Evolutionary conservation across 495 filamentous ascomycete genomes (phyloP).

Genomic region (Clavariopsis aquatica): DNA sequence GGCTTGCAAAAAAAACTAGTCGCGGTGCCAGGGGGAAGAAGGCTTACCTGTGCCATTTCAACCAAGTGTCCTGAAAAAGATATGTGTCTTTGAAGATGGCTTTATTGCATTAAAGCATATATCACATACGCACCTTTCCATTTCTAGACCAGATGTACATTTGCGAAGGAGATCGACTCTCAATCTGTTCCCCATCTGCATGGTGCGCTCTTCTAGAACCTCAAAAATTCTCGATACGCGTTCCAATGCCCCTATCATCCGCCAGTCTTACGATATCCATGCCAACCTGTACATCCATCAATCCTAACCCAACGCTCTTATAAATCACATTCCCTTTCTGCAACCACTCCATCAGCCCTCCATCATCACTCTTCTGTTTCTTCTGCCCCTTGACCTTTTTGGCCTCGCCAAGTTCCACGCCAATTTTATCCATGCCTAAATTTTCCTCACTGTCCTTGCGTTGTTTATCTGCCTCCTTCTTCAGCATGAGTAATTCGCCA

Average conservation of each 20-base stretch:
- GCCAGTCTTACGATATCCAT: constrained; percentile 74
- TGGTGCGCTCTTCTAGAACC: too few species aligned
- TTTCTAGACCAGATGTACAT: too few species aligned
- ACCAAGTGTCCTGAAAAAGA: too few species aligned
- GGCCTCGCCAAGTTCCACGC: constrained; percentile 35
- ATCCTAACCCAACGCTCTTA: constrained; percentile 75
- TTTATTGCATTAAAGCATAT: too few species aligned
- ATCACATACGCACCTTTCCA: too few species aligned
- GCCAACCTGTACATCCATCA: constrained; percentile 81
- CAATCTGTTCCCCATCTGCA: too few species aligned
- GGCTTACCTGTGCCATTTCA: too few species aligned
- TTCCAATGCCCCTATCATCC: constrained; percentile 70
- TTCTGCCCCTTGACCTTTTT: constrained; percentile 32
- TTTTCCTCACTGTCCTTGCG: constrained; percentile 32
- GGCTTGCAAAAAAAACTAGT: too few species aligned
- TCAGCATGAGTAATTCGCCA: constrained; percentile 79
- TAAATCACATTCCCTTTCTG: constrained; percentile 82
- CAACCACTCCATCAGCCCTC: constrained; percentile 69
- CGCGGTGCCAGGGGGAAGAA: too few species aligned
- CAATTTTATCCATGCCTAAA: constrained; percentile 28
- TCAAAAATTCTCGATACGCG: constrained; percentile 67
- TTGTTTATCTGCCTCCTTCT: constrained; percentile 44
- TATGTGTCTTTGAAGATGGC: too few species aligned
- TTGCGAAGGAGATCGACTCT: too few species aligned
- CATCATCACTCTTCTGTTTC: constrained; percentile 48